Percentiles rank a stretch among this genome's conserved stretches.
phyloP scores from a whole-genome alignment of 2,329 filamentous ascomycete genomes.

The Cladophialophora bantiana region DNA sequence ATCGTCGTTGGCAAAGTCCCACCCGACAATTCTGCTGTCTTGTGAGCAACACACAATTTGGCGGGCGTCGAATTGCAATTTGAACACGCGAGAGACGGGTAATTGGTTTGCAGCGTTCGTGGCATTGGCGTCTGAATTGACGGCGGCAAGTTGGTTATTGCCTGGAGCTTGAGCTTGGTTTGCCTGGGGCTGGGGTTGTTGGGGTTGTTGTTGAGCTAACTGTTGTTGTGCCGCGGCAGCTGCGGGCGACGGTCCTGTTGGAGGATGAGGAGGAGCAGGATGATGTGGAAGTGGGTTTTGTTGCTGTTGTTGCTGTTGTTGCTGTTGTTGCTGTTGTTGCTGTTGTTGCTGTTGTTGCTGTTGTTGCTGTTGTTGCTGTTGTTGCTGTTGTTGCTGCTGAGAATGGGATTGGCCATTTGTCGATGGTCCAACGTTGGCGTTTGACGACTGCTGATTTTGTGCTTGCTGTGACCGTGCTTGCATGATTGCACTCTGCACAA shows the following conservation, averaged over 20 bases:
- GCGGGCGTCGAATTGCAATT: constrained; percentile 92
- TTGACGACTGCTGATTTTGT: constrained; percentile 17
- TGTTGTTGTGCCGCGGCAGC: constrained; percentile 10
- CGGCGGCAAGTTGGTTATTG: constrained; percentile 31
- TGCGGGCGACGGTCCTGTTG: constrained; percentile 4
- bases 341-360: too few species aligned
- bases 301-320: constrained; percentile 23
- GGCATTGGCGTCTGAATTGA: constrained; percentile 42
- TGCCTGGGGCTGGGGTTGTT: constrained; percentile 20
- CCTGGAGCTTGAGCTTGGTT: constrained; percentile 24
- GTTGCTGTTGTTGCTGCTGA: constrained; percentile 36
- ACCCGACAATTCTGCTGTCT: constrained; percentile 88
- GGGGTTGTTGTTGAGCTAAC: constrained; percentile 12
- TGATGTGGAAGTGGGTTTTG: constrained; percentile 2
- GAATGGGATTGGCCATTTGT: not conserved
- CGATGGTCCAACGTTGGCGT: not conserved
- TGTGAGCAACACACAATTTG: constrained; percentile 95
- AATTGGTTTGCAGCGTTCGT: constrained; percentile 21
- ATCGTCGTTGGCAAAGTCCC: constrained; percentile 95
- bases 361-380: constrained; percentile 24
- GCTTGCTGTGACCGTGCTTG: constrained; percentile 19
- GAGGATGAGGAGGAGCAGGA: constrained; percentile 9
- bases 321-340: constrained; percentile 37
- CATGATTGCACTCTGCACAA: constrained; percentile 26
- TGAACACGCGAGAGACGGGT: constrained; percentile 77